Evolutionary conservation across 306 rosid genomes (phyloP), one percentile per base, ranked within the genome.

Genomic region (Vigna nakashimae): DNA sequence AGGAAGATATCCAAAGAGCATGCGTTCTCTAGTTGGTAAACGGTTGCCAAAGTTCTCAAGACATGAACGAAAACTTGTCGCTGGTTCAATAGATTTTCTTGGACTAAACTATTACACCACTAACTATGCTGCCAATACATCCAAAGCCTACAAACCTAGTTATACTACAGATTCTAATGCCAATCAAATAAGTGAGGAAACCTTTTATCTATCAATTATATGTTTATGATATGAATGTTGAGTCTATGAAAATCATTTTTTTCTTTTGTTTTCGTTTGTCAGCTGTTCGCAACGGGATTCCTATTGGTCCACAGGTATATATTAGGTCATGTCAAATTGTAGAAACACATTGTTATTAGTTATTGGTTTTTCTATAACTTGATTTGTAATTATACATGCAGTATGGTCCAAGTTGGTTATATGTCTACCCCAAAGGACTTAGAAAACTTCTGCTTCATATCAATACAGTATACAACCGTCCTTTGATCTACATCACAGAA

Each of bases 41-140:
- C 45, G 91, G 82, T 71, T 92, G 40, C 97, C 93, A 0, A 78
- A 57, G 26, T 92, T 90, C 65, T 57, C 90, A 0, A 4, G 76
- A 65, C 26, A 75, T 12, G 74, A 82, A 80, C 55, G 83, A 0
- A 48, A 16, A 13, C 60, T 76, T 20, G 5, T 90, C 5, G 84
- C 58, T 7, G 91, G 82, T 13, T 88, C 97, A 15, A 83, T 79
- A 24, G 93, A 92, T 75, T 90, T 90, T 53, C 20, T 92, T 46
- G 91, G 97, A 52, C 50, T 92, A 13, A 92, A 92, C 57, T 87
- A 92, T 69, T 90, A 92, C 80, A 84, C 90, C 6, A 2, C 88
- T 12, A 68, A 79, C 26, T 92, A 88, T 69, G 89, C 79, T n/a
- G 24, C 74, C 34, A 22, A 90, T 74, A 22, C 22, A 15, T 83